phyloP scores from a whole-genome alignment of 75 land plant genomes.

The Picea glauca region DNA sequence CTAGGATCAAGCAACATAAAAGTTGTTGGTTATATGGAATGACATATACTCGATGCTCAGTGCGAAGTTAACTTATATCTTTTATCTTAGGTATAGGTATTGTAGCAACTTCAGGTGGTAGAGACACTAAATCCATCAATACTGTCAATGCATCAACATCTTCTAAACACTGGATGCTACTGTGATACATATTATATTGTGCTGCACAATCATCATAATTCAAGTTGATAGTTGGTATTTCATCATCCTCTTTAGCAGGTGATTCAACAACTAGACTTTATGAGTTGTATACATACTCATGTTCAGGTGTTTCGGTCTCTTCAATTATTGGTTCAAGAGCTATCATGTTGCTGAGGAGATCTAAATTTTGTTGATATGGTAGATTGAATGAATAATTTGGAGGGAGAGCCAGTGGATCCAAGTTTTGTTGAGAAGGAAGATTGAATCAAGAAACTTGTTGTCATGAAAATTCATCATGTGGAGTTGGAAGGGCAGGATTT shows the following conservation, averaged over 20 bases:
- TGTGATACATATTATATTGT: conserved; percentile 32
- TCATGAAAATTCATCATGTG: conserved; percentile 52
- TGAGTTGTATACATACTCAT: conserved; percentile 24
- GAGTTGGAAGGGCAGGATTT: conserved; percentile 66
- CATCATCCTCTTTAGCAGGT: conserved; percentile 47
- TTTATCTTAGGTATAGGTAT: conserved; percentile 46
- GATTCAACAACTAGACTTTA: conserved; percentile 57
- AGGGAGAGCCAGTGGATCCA: conserved; percentile 6
- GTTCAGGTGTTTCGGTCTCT: conserved; percentile 75
- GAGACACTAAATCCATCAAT: too few species aligned
- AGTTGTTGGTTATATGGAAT: too few species aligned
- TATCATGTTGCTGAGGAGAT: not conserved
- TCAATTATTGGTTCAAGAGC: conserved; percentile 68
- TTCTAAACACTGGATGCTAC: conserved; percentile 29
- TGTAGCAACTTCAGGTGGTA: too few species aligned
- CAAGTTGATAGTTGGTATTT: conserved; percentile 51
- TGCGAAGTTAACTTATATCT: conserved; percentile 79
- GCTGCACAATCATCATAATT: conserved; percentile 33
- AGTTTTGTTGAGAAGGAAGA: not conserved
- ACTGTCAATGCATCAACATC: conserved; percentile 26
- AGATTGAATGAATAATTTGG: not conserved
- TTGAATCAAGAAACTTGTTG: conserved; percentile 2
- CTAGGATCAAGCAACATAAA: conserved; percentile 17
- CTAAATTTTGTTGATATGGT: not conserved
- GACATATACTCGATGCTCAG: conserved; percentile 74